These are phyloP conservation scores for Claviceps fusiformis DNA, from an alignment of 2,329 filamentous ascomycete genomes.

Conservation along the genomic window DNA sequence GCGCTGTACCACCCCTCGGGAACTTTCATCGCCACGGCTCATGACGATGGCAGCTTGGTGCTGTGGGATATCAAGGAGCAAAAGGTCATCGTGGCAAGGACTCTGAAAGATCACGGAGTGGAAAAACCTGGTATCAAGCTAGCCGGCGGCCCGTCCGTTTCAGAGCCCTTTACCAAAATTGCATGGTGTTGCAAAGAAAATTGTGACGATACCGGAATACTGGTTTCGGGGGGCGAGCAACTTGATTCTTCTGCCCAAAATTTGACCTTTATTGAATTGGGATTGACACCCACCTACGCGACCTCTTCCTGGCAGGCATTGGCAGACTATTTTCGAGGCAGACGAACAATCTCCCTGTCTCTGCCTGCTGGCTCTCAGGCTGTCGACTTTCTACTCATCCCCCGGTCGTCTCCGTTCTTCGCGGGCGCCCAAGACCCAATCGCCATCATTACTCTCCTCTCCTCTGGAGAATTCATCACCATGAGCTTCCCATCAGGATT, in stretches of 20 bases:
- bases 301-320: constrained; percentile 84
- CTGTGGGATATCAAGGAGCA: constrained; percentile 93
- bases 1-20: constrained; percentile 92
- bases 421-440: constrained; percentile 82
- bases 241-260: constrained; percentile 57
- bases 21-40: constrained; percentile 72
- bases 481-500: constrained; percentile 87
- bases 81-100: constrained; percentile 69
- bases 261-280: constrained; percentile 80
- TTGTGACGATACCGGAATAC: constrained; percentile 78
- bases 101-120: constrained; percentile 59
- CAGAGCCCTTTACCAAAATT: constrained; percentile 65
- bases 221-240: constrained; percentile 70
- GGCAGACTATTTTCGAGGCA: constrained; percentile 65
- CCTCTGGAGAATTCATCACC: constrained; percentile 79
- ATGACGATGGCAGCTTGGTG: constrained; percentile 83
- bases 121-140: constrained; percentile 47
- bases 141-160: constrained; percentile 41
- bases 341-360: constrained; percentile 55
- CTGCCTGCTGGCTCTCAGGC: constrained; percentile 68
- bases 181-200: constrained; percentile 92
- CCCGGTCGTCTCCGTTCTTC: constrained; percentile 73
- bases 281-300: constrained; percentile 75
- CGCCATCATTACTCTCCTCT: constrained; percentile 63
- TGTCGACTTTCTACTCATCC: constrained; percentile 69